These are phyloP conservation scores for Trichocladium antarcticum DNA, from an alignment of 495 filamentous ascomycete species.

Conservation along the genomic window DNA sequence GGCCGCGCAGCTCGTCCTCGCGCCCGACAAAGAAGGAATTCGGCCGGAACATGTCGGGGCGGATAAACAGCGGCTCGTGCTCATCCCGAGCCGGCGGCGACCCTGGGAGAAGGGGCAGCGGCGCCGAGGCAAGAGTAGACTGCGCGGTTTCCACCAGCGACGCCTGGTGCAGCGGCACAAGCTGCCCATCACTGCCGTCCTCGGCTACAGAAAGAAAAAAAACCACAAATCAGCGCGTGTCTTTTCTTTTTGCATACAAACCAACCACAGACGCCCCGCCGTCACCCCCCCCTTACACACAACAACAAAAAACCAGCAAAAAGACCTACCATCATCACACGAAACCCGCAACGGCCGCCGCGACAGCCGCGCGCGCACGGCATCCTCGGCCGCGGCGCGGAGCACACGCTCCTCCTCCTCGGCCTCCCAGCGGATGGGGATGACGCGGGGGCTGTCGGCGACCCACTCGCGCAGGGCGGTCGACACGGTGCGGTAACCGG, in stretches of 20 bases:
- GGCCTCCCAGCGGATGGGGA: constrained; percentile 51
- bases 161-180: constrained; percentile 11
- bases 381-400: constrained; percentile 32
- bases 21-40: constrained; percentile 70
- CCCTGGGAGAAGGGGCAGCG: constrained; percentile 2
- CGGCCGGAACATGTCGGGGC: constrained; percentile 63
- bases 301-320: constrained; percentile 1
- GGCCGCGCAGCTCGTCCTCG: constrained; percentile 52
- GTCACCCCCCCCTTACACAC: too few relatives aligned
- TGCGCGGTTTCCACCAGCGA: background rate
- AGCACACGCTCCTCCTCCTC: constrained; percentile 46
- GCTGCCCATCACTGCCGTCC: constrained; percentile 33
- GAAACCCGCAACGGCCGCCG: background rate
- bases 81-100: background rate
- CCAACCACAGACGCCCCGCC: background rate
- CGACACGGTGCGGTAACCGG: constrained; percentile 63
- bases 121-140: too few relatives aligned
- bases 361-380: constrained; percentile 29
- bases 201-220: constrained; percentile 22
- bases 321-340: too few relatives aligned
- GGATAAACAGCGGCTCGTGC: constrained; percentile 48
- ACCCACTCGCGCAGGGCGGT: constrained; percentile 63
- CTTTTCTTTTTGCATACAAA: constrained; percentile 4
- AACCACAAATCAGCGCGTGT: constrained; percentile 27
- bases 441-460: constrained; percentile 44